Evolutionary conservation across 1,139 yeast genomes (phyloP), one percentile per base, ranked within the genome.

Genomic region (Sugiyamaella japonica): DNA sequence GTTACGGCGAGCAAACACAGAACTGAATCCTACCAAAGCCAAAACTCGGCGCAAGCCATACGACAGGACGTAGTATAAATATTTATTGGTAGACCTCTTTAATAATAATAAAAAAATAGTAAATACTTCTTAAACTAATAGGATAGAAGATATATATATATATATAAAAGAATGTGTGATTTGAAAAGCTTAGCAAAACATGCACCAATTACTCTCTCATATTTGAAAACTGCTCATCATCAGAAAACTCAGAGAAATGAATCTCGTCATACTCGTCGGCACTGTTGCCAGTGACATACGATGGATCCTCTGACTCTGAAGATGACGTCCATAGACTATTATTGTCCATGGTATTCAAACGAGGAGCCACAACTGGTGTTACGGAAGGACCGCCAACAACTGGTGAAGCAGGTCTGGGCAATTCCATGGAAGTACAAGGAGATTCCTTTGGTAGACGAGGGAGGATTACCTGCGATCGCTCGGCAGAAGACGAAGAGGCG

Each of bases 1-100:
- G 60, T 71, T 86, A 67, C 83, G 84, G 67, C 75, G 85, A 56
- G 91, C 93, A 0, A 82, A 80, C 56, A 79, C 84, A 6, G 73
- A 73, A 48, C 69, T 77, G 48, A 76, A 76, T 59, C 67, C 74
- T 3, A 57, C 66, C 3, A 64, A 55, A 6, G 58, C 50, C 5
- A 60, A 61, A 37, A 53, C 38, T n/a, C 50, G 56, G n/a, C 48
- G 36, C 5, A 50, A 56, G 40, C 63, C 59, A 7, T 58, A 60
- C 42, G 51, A 48, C 13, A 12, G 49, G 12, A 45, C 7, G 42
- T 45, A 9, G 25, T 2, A 12, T 43, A 43, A 7, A 8, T 29
- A 43, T 31, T 43, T 16, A 31, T 41, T 9, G 2, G 15, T 17
- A 44, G 16, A 44, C 37, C 17, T 16, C 31, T 45, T 45, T 31